Evolutionary conservation across 1,284 basidiomycete genomes (phyloP), one percentile per base, ranked within the genome.

Genomic region (Earliella scabrosa): DNA sequence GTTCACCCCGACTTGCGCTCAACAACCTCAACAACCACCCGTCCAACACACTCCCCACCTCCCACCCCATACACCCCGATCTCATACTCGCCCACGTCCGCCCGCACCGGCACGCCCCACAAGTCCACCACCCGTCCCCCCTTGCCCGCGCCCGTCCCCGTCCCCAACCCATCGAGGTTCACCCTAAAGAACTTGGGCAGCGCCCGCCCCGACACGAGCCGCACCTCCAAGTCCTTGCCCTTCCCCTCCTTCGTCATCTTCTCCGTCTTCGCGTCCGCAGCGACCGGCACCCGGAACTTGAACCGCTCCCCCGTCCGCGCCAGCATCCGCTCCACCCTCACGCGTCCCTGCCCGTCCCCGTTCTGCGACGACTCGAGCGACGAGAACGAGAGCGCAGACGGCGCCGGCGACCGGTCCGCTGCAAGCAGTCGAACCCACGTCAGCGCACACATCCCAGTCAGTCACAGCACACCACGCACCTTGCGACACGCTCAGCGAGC

Each of bases 261-360:
- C 64, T 54, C 49, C 67, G 55, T 29, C 32, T 52, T 41, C 21
- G 43, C 46, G 50, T 50, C 45, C 49, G 36, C 65, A 54, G 29
- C 64, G 31, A 83, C 68, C 39, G 75, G 75, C 54, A 88, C 76
- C 46, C 78, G 75, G 70, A 87, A 86, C 62, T 77, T 80, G 77
- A 88, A 88, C 54, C 73, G 76, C 66, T 88, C 85, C 23, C 83
- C 84, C 1, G 75, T 73, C 32, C 85, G 77, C 23, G 83, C 78
- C 50, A 87, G 71, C 64, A 82, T 81, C 32, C 81, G 77, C 41
- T 14, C 5, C 2, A n/a, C 27, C 34, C 34, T 34, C 16, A 21
- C 14, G 45, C 27, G 44, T 32, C 1, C 24, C 32, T 35, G 64
- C 53, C 16, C 68, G 56, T 73, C 65, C 2, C 75, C 73, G 34